Percentiles rank a stretch among this genome's conserved stretches.
phyloP scores from a whole-genome alignment of 2,329 filamentous ascomycete species.

The Aspergillus caelatus region DNA sequence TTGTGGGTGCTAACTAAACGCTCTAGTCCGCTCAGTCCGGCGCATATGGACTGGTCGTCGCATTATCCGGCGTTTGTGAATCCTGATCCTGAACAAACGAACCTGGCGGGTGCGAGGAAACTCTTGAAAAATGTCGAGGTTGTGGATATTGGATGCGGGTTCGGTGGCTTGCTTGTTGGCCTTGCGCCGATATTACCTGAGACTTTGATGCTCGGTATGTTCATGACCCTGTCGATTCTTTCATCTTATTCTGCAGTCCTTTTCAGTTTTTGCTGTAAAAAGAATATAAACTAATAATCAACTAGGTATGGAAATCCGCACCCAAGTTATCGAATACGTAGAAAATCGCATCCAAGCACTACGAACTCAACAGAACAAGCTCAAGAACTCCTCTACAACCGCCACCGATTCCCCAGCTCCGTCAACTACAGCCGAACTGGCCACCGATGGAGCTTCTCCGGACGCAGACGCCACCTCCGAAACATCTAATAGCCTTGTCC shows the following conservation, averaged over 20 bases:
- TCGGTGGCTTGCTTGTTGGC: slow-evolving; percentile 86
- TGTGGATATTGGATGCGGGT: slow-evolving; percentile 96
- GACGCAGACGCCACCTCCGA: slow-evolving; percentile 5
- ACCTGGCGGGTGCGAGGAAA: slow-evolving; percentile 36
- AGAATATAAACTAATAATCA: neutral
- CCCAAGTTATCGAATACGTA: slow-evolving; percentile 87
- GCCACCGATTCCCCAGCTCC: slow-evolving; percentile 12
- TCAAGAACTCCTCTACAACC: slow-evolving; percentile 20
- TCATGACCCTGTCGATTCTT: neutral
- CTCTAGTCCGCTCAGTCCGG: slow-evolving; percentile 72
- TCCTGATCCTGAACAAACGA: slow-evolving; percentile 37
- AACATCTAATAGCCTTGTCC: slow-evolving; percentile 24
- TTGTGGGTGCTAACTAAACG: neutral
- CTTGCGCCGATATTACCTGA: slow-evolving; percentile 80
- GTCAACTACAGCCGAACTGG: neutral
- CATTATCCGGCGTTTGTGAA: slow-evolving; percentile 76
- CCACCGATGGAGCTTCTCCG: slow-evolving; percentile 7
- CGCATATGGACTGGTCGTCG: slow-evolving; percentile 86
- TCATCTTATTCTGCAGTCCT: neutral
- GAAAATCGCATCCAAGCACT: slow-evolving; percentile 83
- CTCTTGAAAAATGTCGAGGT: slow-evolving; percentile 78
- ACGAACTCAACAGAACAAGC: slow-evolving; percentile 51
- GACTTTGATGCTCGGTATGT: slow-evolving; percentile 76
- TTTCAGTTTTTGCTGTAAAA: neutral
- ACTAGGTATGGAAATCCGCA: slow-evolving; percentile 86